phyloP scores from a whole-genome alignment of 2,329 filamentous ascomycete species.

The Fusarium sp. region DNA sequence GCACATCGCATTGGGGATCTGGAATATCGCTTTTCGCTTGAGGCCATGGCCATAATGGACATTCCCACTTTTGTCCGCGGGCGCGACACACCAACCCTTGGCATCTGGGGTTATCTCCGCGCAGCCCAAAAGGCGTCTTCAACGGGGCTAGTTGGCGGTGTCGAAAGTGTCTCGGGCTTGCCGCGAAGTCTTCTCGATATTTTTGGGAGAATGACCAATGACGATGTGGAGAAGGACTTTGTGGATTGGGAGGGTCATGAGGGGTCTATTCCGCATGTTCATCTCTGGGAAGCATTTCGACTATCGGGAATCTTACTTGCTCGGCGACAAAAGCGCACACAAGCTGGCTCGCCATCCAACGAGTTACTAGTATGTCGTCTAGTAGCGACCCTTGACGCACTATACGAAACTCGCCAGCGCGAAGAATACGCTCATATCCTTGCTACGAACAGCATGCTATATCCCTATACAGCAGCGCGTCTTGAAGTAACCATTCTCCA shows the following conservation, averaged over 20 bases:
- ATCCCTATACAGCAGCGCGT: constrained; percentile 41
- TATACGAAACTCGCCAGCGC: constrained; percentile 25
- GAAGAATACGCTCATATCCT: constrained; percentile 30
- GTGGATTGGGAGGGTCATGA: constrained; percentile 41
- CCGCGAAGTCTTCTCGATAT: constrained; percentile 44
- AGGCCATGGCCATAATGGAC: constrained; percentile 37
- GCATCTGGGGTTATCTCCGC: constrained; percentile 24
- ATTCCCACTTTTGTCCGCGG: constrained; percentile 35
- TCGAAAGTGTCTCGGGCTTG: constrained; percentile 44
- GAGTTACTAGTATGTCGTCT: constrained; percentile 41
- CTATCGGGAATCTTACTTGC: constrained; percentile 38
- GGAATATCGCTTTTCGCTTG: constrained; percentile 8
- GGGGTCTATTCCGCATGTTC: constrained; percentile 41
- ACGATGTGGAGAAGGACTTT: constrained; percentile 30
- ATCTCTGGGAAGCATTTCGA: constrained; percentile 46
- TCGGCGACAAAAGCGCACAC: constrained; percentile 19
- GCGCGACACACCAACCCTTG: constrained; percentile 10
- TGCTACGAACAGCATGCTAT: constrained; percentile 41
- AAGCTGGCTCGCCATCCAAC: neutral
- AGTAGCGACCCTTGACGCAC: constrained; percentile 40
- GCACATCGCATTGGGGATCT: neutral
- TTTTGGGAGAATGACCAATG: constrained; percentile 28
- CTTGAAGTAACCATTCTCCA: constrained; percentile 39
- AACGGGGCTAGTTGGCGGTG: neutral
- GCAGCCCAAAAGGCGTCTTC: neutral